Conservation (phyloP, 2,329 filamentous ascomycete species). For the Colletotrichum filicis region DNA sequence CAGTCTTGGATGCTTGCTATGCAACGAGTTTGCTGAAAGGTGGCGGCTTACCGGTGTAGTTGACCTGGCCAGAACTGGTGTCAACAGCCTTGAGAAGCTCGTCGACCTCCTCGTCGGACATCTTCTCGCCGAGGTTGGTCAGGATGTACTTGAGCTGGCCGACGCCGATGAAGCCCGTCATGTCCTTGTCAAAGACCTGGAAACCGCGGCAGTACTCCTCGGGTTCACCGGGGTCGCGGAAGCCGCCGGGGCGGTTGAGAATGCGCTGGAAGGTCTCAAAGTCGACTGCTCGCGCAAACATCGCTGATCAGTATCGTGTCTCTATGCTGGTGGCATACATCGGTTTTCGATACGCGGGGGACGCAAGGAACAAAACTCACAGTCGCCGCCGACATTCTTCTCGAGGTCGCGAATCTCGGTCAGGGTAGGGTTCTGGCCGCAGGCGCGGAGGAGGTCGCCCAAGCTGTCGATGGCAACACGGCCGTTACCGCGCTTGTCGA, state of each 20-base stretch:
- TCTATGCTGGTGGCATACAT: background rate
- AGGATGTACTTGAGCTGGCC: conserved; percentile 98
- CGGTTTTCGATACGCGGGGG: background rate
- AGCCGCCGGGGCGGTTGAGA: conserved; percentile 96
- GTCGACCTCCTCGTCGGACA: conserved; percentile 98
- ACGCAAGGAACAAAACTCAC: conserved; percentile 67
- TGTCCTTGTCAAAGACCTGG: conserved; percentile 99
- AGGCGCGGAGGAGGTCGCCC: conserved; percentile 94
- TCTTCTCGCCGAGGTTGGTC: conserved; percentile 98
- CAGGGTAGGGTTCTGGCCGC: conserved; percentile 96
- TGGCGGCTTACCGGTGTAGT: conserved; percentile 83
- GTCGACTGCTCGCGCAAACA: conserved; percentile 74
- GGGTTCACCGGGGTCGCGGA: conserved; percentile 97
- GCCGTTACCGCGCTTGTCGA: conserved; percentile 98
- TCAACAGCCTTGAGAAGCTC: conserved; percentile 99
- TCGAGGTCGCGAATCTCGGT: conserved; percentile 93
- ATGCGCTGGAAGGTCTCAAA: conserved; percentile 98
- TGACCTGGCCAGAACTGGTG: conserved; percentile 94
- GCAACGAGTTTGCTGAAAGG: no score
- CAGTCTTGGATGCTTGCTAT: no score
- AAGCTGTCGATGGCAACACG: conserved; percentile 88
- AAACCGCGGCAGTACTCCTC: conserved; percentile 99
- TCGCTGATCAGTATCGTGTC: conserved; percentile 25
- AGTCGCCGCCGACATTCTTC: conserved; percentile 89
- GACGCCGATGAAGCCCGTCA: conserved; percentile 97